Evolutionary conservation across 768 basidiomycete species (phyloP), one percentile per base, ranked within the genome.

Genomic region (Lactarius evosmus): DNA sequence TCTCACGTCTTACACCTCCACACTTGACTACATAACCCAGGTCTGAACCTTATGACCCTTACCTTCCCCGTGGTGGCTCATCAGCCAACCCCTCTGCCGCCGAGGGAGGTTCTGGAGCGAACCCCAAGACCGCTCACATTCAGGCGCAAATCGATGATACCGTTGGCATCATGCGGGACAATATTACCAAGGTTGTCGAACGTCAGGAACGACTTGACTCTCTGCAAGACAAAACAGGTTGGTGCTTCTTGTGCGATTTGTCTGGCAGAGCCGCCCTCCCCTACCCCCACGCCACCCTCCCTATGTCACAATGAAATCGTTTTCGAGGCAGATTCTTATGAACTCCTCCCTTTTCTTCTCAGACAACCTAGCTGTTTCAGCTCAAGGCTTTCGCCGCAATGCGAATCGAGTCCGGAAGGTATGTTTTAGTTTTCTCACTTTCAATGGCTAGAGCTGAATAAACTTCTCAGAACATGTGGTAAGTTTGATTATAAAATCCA

Each of bases 31-130:
- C 68, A 33, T 69, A 67, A 63, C 63, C 59, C 75, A 96, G 94
- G 94, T 93, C 94, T 74, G 93, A 96, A 79, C 95, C 94, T 74
- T 98, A 98, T 78, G 96, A 98, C 84, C 96, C 96, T 69, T 98
- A 99, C 78, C 83, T 98, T 66, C 95, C 95, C 68, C 88, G 91
- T 71, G 85, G 84, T 75, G 89, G 90, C 75, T 78, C 84, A 62
- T 82, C 85, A 56, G 79, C 87, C 14, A 77, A 82, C 69, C 72
- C 76, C 57, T 72, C 78, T 34, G 82, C 80, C 51, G 75, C 83
- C 36, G 76, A 81, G 33, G 68, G 66, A 14, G n/a, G 30, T 30
- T 11, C 52, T 30, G 73, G 80, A 56, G 85, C 84, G 66, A 92
- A 87, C 73, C 72, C 88, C 56, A 93, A 96, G 84, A 98, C 95